phyloP scores from a whole-genome alignment of 1,284 basidiomycete species.

The Sanghuangporus sanghuang region DNA sequence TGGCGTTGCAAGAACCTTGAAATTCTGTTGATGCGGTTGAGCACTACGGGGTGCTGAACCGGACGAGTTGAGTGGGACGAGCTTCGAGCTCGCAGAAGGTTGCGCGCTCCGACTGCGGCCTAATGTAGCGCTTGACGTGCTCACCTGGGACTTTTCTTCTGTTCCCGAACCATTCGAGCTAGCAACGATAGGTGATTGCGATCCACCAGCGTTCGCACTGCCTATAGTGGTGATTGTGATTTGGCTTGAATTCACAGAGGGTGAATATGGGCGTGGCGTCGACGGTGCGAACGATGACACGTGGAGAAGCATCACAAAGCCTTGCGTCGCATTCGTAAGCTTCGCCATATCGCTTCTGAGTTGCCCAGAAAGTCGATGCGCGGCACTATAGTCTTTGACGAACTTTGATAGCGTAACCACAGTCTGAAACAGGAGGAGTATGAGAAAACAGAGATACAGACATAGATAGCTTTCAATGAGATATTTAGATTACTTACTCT shows the following conservation, averaged over 20 bases:
- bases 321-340: conserved; percentile 72
- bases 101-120: conserved; percentile 58
- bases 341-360: conserved; percentile 64
- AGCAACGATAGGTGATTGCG: conserved; percentile 26
- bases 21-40: conserved; percentile 41
- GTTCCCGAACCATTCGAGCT: neutral
- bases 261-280: conserved; percentile 54
- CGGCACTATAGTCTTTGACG: conserved; percentile 53
- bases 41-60: conserved; percentile 51
- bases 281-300: conserved; percentile 70
- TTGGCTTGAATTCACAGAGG: conserved; percentile 34
- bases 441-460: neutral
- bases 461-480: neutral
- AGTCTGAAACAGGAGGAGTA: conserved; percentile 35
- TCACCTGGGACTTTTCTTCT: conserved; percentile 10
- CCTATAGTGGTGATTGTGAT: neutral
- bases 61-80: conserved; percentile 27
- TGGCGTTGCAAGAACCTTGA: conserved; percentile 33
- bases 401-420: conserved; percentile 64
- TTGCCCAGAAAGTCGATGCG: conserved; percentile 48
- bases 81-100: conserved; percentile 38
- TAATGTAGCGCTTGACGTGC: conserved; percentile 37
- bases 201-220: conserved; percentile 14
- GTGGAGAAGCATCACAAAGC: conserved; percentile 72
- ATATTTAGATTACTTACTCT: conserved; percentile 43